Base-by-base conservation (phyloP, 257 asterid species). In the Solanum megistacrolobum region DNA sequence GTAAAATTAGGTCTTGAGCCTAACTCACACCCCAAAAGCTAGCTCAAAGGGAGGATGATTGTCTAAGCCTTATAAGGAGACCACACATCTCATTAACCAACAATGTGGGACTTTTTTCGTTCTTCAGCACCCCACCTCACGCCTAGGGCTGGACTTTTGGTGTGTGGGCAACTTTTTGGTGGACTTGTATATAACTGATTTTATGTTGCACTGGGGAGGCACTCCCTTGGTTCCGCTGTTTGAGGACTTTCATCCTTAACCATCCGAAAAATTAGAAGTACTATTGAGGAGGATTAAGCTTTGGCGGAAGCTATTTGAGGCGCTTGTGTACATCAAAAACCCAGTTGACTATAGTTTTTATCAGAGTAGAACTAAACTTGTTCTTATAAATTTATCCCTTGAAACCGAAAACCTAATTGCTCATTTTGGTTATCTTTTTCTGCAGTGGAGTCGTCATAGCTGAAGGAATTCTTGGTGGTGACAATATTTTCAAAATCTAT, bases 371-470 rank as follows among this genome's bases (percentile, higher is more conserved):
- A 29, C 29, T 46, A 65, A 81, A 18, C 31, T 31, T 31, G 41
- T 48, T 48, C 69, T 48, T 48, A 82, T 81, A 21, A 29, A 31
- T 58, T 29, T 82, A 48, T 82, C 86, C 85, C 29, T 0, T 82
- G 68, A 82, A 82, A 48, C 10, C 0, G 20, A 82, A 82, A 82
- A 20, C 29, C 85, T 82, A 82, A n/a, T 29, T 48, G 68, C 86
- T 48, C 27, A 29, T 46, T 86, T 83, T 71, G 35, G 81, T 16
- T 55, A n/a, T 88, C 89, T 83, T 87, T 87, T 87, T 89, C 89
- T 92, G 93, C 95, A 97, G 99, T 91, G 99, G 99, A 87, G 98
- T 96, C 83, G 98, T 96, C 85, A 97, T 97, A 89, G 99, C 99
- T 74, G 99, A 94, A 91, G 94, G 98, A 87, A 79, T 97, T 91